Conservation (phyloP, 2,329 filamentous ascomycete species). For the Colletotrichum abscissum region DNA sequence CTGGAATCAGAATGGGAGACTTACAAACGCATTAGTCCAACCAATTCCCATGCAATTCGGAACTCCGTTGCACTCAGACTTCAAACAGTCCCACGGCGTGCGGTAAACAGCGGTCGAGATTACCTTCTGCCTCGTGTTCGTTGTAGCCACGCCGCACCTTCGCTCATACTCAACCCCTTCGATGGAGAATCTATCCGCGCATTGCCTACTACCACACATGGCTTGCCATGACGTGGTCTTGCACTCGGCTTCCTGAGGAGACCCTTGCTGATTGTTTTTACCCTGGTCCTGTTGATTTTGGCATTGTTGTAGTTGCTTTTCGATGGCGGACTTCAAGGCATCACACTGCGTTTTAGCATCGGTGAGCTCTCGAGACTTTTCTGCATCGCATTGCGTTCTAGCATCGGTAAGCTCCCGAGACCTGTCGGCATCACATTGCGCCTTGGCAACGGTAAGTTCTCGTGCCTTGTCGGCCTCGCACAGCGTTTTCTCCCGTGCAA, state of each 20-base stretch:
- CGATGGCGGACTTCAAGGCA: neutral
- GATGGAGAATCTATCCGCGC: neutral
- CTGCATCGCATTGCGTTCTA: neutral
- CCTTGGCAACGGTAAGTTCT: too few species aligned
- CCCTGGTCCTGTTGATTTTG: neutral
- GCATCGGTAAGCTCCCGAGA: neutral
- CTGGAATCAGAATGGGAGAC: neutral
- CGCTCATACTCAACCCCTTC: neutral
- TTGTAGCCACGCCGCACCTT: neutral
- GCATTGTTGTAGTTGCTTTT: neutral
- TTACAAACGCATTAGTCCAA: neutral
- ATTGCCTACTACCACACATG: neutral
- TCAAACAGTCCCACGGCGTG: neutral
- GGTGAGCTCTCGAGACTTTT: neutral
- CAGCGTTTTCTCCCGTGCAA: neutral
- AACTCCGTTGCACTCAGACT: neutral
- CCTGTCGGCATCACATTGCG: neutral
- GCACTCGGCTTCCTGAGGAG: neutral
- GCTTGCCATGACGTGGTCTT: neutral
- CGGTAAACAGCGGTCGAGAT: neutral
- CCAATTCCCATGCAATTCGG: neutral
- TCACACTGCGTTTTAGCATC: neutral
- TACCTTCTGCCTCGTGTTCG: neutral
- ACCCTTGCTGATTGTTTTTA: neutral
- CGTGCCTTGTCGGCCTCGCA: too few species aligned